Base-by-base conservation (phyloP, 305 asterid genomes). In the Fraxinus angustifolia region DNA sequence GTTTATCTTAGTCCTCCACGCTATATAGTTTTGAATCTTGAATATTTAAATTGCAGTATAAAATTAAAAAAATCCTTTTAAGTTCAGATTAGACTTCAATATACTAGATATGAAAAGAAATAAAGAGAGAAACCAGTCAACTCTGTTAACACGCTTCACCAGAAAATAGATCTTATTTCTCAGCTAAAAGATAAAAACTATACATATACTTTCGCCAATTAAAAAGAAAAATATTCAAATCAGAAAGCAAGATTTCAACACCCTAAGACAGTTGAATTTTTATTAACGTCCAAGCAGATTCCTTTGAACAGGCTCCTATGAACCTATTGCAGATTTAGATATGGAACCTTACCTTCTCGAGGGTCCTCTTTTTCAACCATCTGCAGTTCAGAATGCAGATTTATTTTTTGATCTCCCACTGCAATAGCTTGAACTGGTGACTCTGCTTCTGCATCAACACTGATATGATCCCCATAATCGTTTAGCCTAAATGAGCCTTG, bases 401-500 rank as follows among this genome's bases (percentile, higher is more conserved):
- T 48, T 30, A 77, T 81, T 85, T 82, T 86, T 35, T 82, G 78
- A 78, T 82, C 88, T 83, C 84, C 86, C 82, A 42, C 83, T 81
- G 83, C 87, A 60, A 80, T 68, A 74, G 83, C 78, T 85, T 78
- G 79, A 78, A 80, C 82, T 84, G 83, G 82, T 17, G 70, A 36
- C 34, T 83, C 85, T 35, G 77, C 87, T 81, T 87, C 91, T 84
- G 82, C 83, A 76, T 84, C 86, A 80, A 80, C 84, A 83, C 74
- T 62, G 75, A 42, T 38, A 58, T 78, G 81, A 67, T 58, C 78
- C 21, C 56, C 79, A 82, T 40, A 79, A 67, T 81, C 83, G 80
- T 80, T 80, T 11, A 81, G 72, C 50, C 73, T 79, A 76, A 71
- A 70, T 65, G 83, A 67, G 67, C 36, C 83, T 72, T 42, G 79